phyloP scores from a whole-genome alignment of 345 rosid species.

The Euphorbia pulcherrima region DNA sequence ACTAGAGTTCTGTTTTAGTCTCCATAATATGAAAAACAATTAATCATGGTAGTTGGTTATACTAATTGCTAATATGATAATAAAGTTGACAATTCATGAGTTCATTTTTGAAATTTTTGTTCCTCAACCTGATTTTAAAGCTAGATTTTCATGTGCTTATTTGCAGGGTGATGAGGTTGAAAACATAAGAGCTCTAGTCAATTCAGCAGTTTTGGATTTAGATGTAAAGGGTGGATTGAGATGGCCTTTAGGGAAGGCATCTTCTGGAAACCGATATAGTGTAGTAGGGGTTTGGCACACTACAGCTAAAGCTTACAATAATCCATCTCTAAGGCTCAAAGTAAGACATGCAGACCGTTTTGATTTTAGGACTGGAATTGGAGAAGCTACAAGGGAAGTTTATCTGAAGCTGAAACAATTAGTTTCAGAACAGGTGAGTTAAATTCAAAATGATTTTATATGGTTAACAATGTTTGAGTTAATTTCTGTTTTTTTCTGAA shows the following conservation, averaged over 20 bases:
- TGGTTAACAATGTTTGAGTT: background rate
- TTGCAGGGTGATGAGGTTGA: slow-evolving; percentile 57
- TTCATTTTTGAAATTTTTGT: background rate
- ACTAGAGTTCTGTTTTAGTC: background rate
- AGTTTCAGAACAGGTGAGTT: slow-evolving; percentile 32
- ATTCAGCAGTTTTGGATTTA: slow-evolving; percentile 50
- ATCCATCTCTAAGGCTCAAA: slow-evolving; percentile 40
- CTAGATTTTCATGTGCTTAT: background rate
- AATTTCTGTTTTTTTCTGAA: background rate
- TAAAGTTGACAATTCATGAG: background rate
- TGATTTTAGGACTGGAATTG: slow-evolving; percentile 39
- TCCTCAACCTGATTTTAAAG: background rate
- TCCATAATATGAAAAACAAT: background rate
- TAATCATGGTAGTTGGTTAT: background rate
- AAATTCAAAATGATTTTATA: background rate
- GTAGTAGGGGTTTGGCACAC: slow-evolving; percentile 51
- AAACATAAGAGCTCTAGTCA: slow-evolving; percentile 39
- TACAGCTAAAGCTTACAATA: slow-evolving; percentile 30
- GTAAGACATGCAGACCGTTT: slow-evolving; percentile 56
- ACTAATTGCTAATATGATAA: too few species aligned
- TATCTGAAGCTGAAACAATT: slow-evolving; percentile 47
- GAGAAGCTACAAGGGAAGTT: slow-evolving; percentile 40
- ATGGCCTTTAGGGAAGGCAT: slow-evolving; percentile 50
- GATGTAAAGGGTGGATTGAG: slow-evolving; percentile 63
- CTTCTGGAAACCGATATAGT: slow-evolving; percentile 38